Evolutionary conservation across 495 filamentous ascomycete species (phyloP).

Genomic region (Penicillium bialowiezense): DNA sequence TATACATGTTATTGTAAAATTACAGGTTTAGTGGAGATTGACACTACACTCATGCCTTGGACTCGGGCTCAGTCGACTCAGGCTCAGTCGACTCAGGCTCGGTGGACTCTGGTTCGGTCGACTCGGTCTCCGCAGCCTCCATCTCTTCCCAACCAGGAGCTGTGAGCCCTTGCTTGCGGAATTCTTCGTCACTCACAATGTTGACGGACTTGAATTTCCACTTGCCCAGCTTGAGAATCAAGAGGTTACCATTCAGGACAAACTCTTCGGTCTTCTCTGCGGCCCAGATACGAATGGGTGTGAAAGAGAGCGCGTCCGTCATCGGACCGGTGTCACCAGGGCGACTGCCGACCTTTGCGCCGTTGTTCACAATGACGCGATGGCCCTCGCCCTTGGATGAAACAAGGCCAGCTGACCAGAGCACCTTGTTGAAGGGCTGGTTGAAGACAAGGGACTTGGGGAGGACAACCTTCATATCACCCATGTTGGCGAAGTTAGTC

Average conservation of each 20-base stretch:
- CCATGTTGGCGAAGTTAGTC: constrained; percentile 48
- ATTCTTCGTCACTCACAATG: constrained; percentile 72
- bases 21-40: constrained; percentile 18
- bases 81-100: constrained; percentile 5
- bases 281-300: constrained; percentile 56
- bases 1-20: constrained; percentile 21
- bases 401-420: constrained; percentile 67
- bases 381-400: constrained; percentile 63
- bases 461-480: constrained; percentile 54
- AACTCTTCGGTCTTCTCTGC: constrained; percentile 56
- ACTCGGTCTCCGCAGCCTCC: constrained; percentile 3
- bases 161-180: constrained; percentile 38
- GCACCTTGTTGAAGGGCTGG: constrained; percentile 59
- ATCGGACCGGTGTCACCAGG: constrained; percentile 54
- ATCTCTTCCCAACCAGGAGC: constrained; percentile 40
- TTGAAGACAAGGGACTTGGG: constrained; percentile 61
- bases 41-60: constrained; percentile 2
- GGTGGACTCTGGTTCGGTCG: constrained; percentile 5
- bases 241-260: constrained; percentile 57
- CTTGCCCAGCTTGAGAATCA: constrained; percentile 76
- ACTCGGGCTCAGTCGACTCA: constrained; percentile 11
- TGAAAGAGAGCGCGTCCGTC: constrained; percentile 59
- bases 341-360: constrained; percentile 63
- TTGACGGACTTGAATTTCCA: constrained; percentile 73
- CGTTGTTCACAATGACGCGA: constrained; percentile 55